phyloP scores from a whole-genome alignment of 257 asterid genomes.

The Solanum chiquidenum region DNA sequence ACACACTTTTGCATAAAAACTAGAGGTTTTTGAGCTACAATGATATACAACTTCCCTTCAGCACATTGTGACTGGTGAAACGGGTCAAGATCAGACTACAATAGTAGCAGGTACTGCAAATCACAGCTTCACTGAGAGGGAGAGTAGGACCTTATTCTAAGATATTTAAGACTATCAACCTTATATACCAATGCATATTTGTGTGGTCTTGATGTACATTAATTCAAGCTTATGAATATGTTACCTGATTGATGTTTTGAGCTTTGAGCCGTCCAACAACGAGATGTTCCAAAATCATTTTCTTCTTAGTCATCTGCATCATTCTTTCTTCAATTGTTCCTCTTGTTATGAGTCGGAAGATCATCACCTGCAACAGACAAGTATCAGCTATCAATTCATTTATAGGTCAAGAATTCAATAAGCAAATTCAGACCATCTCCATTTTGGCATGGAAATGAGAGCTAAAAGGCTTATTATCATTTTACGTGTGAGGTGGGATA shows the following conservation, averaged over 20 bases:
- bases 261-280: conserved; percentile 95
- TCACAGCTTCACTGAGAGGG: background rate
- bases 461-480: background rate
- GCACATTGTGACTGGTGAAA: background rate
- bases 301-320: conserved; percentile 99
- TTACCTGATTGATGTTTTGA: conserved; percentile 90
- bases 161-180: background rate
- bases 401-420: conserved; percentile 6
- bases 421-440: background rate
- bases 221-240: background rate
- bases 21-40: background rate
- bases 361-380: conserved; percentile 67
- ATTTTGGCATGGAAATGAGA: background rate
- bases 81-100: background rate
- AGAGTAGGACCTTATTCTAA: background rate
- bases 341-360: conserved; percentile 73
- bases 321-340: conserved; percentile 98
- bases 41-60: background rate
- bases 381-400: conserved; percentile 2
- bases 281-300: conserved; percentile 96
- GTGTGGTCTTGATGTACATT: background rate
- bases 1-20: background rate
- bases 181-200: background rate
- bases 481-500: background rate
- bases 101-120: background rate